phyloP scores from a whole-genome alignment of 345 rosid species.

The Eucalyptus caleyi region DNA sequence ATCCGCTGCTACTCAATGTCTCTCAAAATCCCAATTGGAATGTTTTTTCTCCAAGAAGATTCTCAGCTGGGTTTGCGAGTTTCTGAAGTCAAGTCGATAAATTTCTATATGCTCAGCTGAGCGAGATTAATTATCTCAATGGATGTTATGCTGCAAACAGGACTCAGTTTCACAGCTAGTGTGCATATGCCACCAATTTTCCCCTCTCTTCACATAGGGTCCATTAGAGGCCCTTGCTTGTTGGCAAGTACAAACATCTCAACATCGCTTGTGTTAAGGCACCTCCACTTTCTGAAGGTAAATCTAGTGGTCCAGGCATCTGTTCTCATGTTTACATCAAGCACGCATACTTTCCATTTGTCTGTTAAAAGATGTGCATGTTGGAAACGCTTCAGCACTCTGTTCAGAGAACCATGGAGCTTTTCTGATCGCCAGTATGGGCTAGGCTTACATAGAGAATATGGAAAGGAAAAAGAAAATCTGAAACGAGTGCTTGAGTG shows the following conservation, averaged over 20 bases:
- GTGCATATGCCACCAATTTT: constrained; percentile 59
- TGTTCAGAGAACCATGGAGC: not conserved
- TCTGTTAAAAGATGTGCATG: not conserved
- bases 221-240: constrained; percentile 42
- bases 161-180: constrained; percentile 45
- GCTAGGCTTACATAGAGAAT: not conserved
- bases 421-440: not conserved
- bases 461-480: not conserved
- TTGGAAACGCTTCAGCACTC: not conserved
- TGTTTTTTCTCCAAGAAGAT: constrained; percentile 49
- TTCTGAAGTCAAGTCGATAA: constrained; percentile 66
- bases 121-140: constrained; percentile 75
- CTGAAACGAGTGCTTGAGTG: not conserved
- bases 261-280: constrained; percentile 73
- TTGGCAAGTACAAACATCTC: constrained; percentile 76
- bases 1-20: constrained; percentile 75
- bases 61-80: constrained; percentile 58
- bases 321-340: not conserved
- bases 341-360: not conserved
- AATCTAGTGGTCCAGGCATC: not conserved
- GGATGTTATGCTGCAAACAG: not conserved
- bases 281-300: constrained; percentile 74
- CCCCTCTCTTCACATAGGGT: constrained; percentile 60
- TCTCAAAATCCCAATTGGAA: constrained; percentile 65
- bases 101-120: constrained; percentile 60